These are phyloP conservation scores for Penicillium maclennaniae DNA, from an alignment of 495 filamentous ascomycete genomes.

Conservation along the genomic window DNA sequence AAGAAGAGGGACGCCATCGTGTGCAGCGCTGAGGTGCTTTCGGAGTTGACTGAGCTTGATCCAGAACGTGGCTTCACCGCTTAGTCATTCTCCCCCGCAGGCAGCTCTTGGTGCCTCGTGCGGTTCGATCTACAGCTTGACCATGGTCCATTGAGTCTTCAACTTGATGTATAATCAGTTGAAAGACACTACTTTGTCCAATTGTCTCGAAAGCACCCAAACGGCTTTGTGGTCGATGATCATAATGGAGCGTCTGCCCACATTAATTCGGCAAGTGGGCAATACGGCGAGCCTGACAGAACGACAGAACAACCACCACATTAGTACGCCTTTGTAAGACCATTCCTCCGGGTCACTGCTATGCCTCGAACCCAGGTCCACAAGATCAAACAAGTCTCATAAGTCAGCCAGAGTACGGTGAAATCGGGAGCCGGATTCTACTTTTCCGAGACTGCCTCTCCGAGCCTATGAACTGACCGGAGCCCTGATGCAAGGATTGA, in stretches of 20 bases:
- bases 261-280: neutral
- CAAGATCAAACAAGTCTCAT: no score
- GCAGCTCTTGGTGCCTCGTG: neutral
- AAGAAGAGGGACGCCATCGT: constrained; percentile 94
- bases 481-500: neutral
- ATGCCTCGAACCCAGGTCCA: no score
- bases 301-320: neutral
- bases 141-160: neutral
- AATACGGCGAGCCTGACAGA: neutral
- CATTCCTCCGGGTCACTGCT: no score
- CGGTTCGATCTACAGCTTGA: no score
- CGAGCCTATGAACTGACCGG: neutral
- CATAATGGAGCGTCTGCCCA: no score
- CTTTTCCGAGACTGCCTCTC: constrained; percentile 8
- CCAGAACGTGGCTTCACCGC: constrained; percentile 19
- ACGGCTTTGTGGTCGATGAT: neutral
- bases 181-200: neutral
- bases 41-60: constrained; percentile 9
- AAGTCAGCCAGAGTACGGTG: neutral
- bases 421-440: constrained; percentile 7
- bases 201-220: neutral
- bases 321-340: neutral
- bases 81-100: constrained; percentile 19
- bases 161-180: neutral
- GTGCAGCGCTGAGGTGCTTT: constrained; percentile 18